Evolutionary conservation across 208 protist genomes (phyloP), one percentile per base, ranked within the genome.

Genomic region (Kentomonas sorsogonicus): DNA sequence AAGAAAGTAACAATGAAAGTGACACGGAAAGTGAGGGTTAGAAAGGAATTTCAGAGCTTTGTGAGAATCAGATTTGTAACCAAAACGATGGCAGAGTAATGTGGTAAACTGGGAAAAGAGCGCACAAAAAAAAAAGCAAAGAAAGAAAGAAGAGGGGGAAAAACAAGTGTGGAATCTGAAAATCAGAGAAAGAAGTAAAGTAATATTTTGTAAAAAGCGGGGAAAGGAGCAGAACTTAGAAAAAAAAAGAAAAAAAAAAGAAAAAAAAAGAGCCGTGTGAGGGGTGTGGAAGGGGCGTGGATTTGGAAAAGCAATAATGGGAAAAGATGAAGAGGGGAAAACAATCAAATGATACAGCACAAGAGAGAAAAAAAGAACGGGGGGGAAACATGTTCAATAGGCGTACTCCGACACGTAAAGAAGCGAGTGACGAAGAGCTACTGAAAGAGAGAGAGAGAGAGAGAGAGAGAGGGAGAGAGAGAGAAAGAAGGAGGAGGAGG

Each of bases 171-270:
- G 27, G 16, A 53, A 18, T 27, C 15, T 11, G 33, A 57, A 57
- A 60, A 29, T 36, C 2, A 60, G n/a, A 34, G 4, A 60, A 30
- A 39, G 4, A 39, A 59, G 20, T 20, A 23, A 60, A 60, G 36
- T 13, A 57, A 44, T 26, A 20, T 27, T 40, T 4, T 5, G 9
- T 63, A 6, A 45, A 29, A 63, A 16, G 10, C 11, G 41, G 25
- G 38, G 22, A 30, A 20, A 13, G 25, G 53, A 52, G 23, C 1
- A 25, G 20, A 54, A 5, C 48, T 34, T 64, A 39, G 34, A 4
- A 71, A 63, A 34, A 58, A 53, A 60, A 36, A 55, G 38, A 61
- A 33, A 40, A 47, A 60, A 43, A 57, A 53, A 20, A 55, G 27
- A 54, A 53, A 57, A 27, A 29, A 36, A 52, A 44, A 1, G 34